Evolutionary conservation across 129 eudicot species (phyloP).

Genomic region (Helianthus tuberosus): DNA sequence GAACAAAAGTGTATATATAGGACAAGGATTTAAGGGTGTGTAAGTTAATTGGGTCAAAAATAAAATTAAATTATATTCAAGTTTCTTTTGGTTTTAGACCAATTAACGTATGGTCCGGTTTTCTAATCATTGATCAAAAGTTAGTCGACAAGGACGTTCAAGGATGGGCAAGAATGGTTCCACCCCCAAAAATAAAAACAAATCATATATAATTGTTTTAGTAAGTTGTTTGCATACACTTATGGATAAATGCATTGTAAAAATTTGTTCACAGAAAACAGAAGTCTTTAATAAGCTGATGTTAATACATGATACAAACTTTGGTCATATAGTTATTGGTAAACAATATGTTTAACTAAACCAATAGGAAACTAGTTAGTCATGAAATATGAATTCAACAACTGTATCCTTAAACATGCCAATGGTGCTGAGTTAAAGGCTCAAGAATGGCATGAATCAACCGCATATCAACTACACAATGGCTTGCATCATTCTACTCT

Average conservation of each 20-base stretch:
- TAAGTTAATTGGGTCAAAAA: too few species aligned
- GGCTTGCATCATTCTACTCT: slow-evolving; percentile 25
- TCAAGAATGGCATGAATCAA: slow-evolving; percentile 39
- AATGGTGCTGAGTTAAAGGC: slow-evolving; percentile 27
- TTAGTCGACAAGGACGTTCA: neutral
- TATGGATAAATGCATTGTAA: too few species aligned
- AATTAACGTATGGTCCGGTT: too few species aligned
- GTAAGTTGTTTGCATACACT: too few species aligned
- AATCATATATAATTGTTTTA: too few species aligned
- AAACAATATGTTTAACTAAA: neutral
- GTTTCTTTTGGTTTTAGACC: too few species aligned
- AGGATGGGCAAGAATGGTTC: neutral
- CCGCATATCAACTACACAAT: slow-evolving; percentile 40
- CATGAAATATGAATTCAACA: slow-evolving; percentile 37
- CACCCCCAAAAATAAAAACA: neutral
- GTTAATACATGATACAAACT: neutral
- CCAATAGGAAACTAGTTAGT: neutral
- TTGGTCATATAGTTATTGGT: neutral
- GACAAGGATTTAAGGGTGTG: too few species aligned
- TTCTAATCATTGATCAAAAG: too few species aligned
- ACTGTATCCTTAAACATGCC: slow-evolving; percentile 38
- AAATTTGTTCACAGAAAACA: neutral
- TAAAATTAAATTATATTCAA: too few species aligned
- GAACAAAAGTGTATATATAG: too few species aligned
- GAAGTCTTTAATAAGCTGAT: neutral